Base-by-base conservation (phyloP, 2,329 filamentous ascomycete species). In the Graphium sp. region DNA sequence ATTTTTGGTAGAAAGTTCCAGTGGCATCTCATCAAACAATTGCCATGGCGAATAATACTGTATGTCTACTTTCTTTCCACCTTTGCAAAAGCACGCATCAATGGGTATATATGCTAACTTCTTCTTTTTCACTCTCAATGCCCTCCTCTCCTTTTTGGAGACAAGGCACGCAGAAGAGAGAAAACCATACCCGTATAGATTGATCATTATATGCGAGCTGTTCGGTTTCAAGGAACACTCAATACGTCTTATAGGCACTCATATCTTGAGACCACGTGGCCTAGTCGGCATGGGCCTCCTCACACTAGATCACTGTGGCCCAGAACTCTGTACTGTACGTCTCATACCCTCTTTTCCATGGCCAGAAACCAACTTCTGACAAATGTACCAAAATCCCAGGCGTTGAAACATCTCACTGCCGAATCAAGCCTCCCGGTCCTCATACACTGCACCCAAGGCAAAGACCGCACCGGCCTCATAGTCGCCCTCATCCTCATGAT, bases 401-500 rank as follows among this genome's bases (percentile, higher is more conserved):
- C 42, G 6, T 36, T 55, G 20, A 37, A 35, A 7, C 32, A 51
- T 2, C 52, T 49, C 29, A 37, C 45, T 5, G 30, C 31, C 6
- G 15, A 35, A 3, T 39, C 47, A 1, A 59, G 58, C 11, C 70
- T 73, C 36, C 82, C 83, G 0, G 49, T 74, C 1, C 45, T 92
- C 6, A 54, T 89, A 3, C 82, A 92, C 49, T 93, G 84, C 49
- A 89, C 83, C 1, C 82, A 91, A 42, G 84, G 84, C 33, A 93
- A 92, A 46, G 84, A 92, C 44, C 67, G 84, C 3, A 55, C 53
- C 31, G 84, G 84, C 0, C 55, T 92, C 9, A 58, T 80, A 8
- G 58, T 82, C 5, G 56, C 77, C 22, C 55, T 92, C 4, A 49
- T 77, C 1, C 53, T 91, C 13, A 58, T 87, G 41, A 53, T 79